A percentile compares a stretch with the other conserved stretches of the same genome.
These are phyloP conservation scores for Zarea fungicola DNA, from an alignment of 2,329 filamentous ascomycete genomes.

Conservation along the genomic window DNA sequence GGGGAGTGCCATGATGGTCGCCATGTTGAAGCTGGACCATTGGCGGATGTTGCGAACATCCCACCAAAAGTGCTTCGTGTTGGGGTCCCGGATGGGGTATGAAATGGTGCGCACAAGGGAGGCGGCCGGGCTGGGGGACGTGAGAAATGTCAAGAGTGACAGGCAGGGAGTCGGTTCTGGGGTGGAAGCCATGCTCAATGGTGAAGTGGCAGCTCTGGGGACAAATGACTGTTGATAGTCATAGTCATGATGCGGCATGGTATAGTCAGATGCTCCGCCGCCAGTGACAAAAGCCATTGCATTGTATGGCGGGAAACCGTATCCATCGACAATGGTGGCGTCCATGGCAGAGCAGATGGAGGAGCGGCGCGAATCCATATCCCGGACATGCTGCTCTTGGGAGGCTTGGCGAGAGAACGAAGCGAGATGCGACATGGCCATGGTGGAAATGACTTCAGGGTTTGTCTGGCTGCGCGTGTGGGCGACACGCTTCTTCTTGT, in stretches of 20 bases:
- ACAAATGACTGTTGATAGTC: constrained; percentile 39
- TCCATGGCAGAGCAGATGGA: constrained; percentile 67
- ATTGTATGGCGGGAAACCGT: constrained; percentile 80
- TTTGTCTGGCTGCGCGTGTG: constrained; percentile 58
- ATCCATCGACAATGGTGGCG: constrained; percentile 60
- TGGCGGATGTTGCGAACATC: constrained; percentile 81
- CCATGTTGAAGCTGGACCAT: constrained; percentile 75
- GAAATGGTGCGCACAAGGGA: constrained; percentile 76
- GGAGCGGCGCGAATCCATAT: constrained; percentile 44
- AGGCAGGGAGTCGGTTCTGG: constrained; percentile 52
- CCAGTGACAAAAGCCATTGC: constrained; percentile 52
- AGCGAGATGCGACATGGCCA: constrained; percentile 29
- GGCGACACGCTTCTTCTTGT: constrained; percentile 30
- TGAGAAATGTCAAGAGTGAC: constrained; percentile 73
- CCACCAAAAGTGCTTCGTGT: constrained; percentile 89
- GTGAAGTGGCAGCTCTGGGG: constrained; percentile 43
- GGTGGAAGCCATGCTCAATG: constrained; percentile 35
- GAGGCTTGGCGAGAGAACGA: constrained; percentile 33
- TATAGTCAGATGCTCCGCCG: too few species aligned
- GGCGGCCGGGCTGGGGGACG: constrained; percentile 72
- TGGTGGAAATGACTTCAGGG: constrained; percentile 47
- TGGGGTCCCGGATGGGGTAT: constrained; percentile 59
- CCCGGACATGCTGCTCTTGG: constrained; percentile 41
- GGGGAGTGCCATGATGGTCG: constrained; percentile 66
- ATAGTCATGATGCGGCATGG: constrained; percentile 29